Evolutionary conservation across 2,329 filamentous ascomycete species (phyloP).

Genomic region (Microdochium bolleyi): DNA sequence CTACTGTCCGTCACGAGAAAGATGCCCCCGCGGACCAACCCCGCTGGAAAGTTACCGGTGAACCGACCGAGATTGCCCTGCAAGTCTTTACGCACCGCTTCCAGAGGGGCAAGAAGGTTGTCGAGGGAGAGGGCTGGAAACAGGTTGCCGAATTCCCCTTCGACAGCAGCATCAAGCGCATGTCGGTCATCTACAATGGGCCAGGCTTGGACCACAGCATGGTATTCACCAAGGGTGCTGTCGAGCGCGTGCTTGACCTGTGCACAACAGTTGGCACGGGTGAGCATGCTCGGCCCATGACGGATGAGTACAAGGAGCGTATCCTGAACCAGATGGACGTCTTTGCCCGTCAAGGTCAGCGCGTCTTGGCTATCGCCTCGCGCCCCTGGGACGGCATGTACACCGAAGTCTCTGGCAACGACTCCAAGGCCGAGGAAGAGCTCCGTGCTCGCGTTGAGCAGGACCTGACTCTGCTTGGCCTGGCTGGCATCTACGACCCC

Average conservation of each 20-base stretch:
- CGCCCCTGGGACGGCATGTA: conserved; percentile 47
- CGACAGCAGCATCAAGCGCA: conserved; percentile 69
- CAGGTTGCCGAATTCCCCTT: conserved; percentile 69
- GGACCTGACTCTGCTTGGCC: conserved; percentile 66
- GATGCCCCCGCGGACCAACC: conserved; percentile 42
- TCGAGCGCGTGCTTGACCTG: conserved; percentile 51
- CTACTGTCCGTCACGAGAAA: conserved; percentile 48
- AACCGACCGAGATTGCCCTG: conserved; percentile 69
- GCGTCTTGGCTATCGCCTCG: conserved; percentile 65
- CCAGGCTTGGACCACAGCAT: conserved; percentile 36
- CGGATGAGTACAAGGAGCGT: conserved; percentile 38
- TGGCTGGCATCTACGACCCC: conserved; percentile 81
- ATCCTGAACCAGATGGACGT: conserved; percentile 47
- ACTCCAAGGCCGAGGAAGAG: conserved; percentile 17
- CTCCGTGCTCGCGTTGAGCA: conserved; percentile 57
- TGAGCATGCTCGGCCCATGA: conserved; percentile 33
- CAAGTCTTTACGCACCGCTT: conserved; percentile 70
- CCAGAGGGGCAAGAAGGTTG: conserved; percentile 43
- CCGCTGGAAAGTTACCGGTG: conserved; percentile 59
- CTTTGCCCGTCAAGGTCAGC: conserved; percentile 60
- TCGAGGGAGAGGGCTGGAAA: conserved; percentile 48
- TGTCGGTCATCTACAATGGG: conserved; percentile 64
- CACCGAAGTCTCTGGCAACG: conserved; percentile 11
- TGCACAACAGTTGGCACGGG: conserved; percentile 40
- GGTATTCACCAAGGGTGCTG: conserved; percentile 55